Conservation (phyloP, 2,329 filamentous ascomycete genomes). For the Metarhizium brunneum region DNA sequence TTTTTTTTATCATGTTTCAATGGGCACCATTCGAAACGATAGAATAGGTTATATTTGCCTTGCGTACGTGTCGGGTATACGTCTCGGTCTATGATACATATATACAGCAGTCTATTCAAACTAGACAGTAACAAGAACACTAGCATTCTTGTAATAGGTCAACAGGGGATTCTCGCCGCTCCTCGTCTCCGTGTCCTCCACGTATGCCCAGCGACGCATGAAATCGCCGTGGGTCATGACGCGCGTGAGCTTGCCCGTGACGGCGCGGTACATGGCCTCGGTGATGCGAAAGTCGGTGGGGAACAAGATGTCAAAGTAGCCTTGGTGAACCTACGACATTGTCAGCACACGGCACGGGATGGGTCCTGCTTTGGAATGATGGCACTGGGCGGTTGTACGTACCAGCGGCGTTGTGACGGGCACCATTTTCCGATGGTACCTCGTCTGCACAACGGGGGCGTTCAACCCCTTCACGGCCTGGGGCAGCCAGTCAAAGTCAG, state of each 20-base stretch:
- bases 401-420: constrained; percentile 86
- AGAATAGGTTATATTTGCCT: background rate
- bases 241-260: constrained; percentile 84
- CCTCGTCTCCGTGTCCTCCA: constrained; percentile 79
- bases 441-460: constrained; percentile 90
- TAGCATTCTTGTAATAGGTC: constrained; percentile 92
- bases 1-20: no score
- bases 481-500: constrained; percentile 82
- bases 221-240: constrained; percentile 86
- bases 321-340: constrained; percentile 76
- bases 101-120: background rate
- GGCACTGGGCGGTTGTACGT: constrained; percentile 25
- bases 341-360: background rate
- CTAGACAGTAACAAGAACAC: constrained; percentile 78
- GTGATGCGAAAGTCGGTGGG: constrained; percentile 89
- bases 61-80: background rate
- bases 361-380: background rate
- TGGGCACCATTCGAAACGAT: no score
- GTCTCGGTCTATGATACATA: background rate
- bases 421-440: constrained; percentile 78
- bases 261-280: constrained; percentile 83
- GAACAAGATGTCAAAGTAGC: constrained; percentile 98
- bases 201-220: constrained; percentile 77
- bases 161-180: constrained; percentile 91
- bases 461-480: constrained; percentile 79